Base-by-base conservation (phyloP, 352 stramenopile species). In the Globisporangium lucens region DNA sequence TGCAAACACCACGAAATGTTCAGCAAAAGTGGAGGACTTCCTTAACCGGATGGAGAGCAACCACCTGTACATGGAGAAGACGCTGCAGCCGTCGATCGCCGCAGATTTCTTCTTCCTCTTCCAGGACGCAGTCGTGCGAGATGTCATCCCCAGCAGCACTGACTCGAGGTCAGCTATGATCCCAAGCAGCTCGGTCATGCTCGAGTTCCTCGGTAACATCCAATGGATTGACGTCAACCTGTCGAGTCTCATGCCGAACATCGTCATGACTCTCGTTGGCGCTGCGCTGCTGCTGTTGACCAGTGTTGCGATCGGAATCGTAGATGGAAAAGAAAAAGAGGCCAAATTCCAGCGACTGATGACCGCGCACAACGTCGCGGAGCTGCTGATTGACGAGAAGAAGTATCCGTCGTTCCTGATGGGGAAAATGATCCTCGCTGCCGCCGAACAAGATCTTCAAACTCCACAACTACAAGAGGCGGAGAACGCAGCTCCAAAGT, bases 61-160 rank as follows among this genome's bases (percentile, higher is more conserved):
- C 29, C 73, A 83, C 35, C 27, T 80, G 17, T 83, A 80, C 60
- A 74, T 78, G 6, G 73, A 80, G 24, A 30, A 68, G 51, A 75
- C 64, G 6, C 62, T 77, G n/a, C 71, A 83, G 58, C 55, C 69
- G 9, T 66, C 69, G 29, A 74, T 79, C 49, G 78, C 74, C 0
- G 66, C 74, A 3, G 74, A 66, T 0, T 61, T 73, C 9, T 80
- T 73, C 64, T 79, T 74, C 43, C 41, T 79, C 15, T 79, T 80
- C 65, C 74, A 83, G 17, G 71, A 80, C 30, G 74, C 58, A 0
- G 51, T 76, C 35, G 38, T 22, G 9, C 68, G 30, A 46, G 38
- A 46, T 2, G 51, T 57, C 0, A 27, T 64, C 22, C 8, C 46
- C 46, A 53, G 46, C 6, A 53, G 17, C 1, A 24, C 24, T 9